Evolutionary conservation across 192 early-diverging fungal species (phyloP).

Genomic region (Mortierella antarctica): DNA sequence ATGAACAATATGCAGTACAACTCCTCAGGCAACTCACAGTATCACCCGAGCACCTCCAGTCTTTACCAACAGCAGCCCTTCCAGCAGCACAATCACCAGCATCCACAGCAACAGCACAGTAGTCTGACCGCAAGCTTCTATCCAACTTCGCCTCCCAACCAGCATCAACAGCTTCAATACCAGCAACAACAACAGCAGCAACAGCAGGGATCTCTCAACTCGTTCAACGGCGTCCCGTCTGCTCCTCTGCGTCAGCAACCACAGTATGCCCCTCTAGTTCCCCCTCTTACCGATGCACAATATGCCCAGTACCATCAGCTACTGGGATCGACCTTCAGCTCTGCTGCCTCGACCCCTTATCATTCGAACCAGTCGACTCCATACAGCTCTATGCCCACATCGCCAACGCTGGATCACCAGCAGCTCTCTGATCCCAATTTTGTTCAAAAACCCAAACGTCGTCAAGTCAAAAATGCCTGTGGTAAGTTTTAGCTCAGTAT

Average conservation of each 20-base stretch:
- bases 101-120: conserved; percentile 18
- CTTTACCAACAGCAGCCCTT: conserved; percentile 29
- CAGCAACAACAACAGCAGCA: conserved; percentile 32
- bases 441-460: conserved; percentile 65
- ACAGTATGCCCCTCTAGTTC: conserved; percentile 44
- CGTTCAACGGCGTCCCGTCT: conserved; percentile 17
- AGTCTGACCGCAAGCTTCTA: conserved; percentile 40
- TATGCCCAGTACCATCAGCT: conserved; percentile 40
- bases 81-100: conserved; percentile 13
- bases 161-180: conserved; percentile 24
- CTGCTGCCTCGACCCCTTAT: conserved; percentile 37
- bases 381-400: conserved; percentile 50
- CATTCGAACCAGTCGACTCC: conserved; percentile 51
- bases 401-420: conserved; percentile 45
- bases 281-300: conserved; percentile 46
- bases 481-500: conserved; percentile 57
- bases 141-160: conserved; percentile 37
- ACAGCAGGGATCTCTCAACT: conserved; percentile 11
- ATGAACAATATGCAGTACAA: conserved; percentile 34
- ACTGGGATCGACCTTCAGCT: conserved; percentile 47
- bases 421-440: conserved; percentile 25
- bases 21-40: conserved; percentile 23
- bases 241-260: conserved; percentile 36
- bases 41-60: conserved; percentile 18
- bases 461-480: conserved; percentile 93